Evolutionary conservation across 2,329 filamentous ascomycete genomes (phyloP).

Genomic region (Raffaelea arxii): DNA sequence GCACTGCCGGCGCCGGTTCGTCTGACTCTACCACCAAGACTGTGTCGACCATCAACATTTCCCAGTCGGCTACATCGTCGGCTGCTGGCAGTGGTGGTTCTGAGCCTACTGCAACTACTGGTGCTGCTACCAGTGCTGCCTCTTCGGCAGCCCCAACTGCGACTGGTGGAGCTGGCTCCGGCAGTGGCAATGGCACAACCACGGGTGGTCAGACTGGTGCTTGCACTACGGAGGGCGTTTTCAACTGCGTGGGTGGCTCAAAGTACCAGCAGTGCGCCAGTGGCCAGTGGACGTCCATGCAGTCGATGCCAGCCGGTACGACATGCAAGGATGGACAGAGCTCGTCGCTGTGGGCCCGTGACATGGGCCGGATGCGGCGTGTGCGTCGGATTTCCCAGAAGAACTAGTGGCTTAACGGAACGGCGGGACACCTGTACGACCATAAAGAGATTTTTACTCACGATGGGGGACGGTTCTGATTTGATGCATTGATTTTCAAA

Average conservation of each 20-base stretch:
- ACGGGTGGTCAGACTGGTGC: slow-evolving; percentile 24
- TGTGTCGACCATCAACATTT: slow-evolving; percentile 6
- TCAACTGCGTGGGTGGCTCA: slow-evolving; percentile 36
- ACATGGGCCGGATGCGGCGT: slow-evolving; percentile 2
- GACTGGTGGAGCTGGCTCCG: too few species aligned
- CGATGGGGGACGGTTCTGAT: too few species aligned
- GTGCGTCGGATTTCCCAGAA: slow-evolving; percentile 1
- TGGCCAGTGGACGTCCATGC: slow-evolving; percentile 32
- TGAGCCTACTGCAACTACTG: slow-evolving; percentile 2
- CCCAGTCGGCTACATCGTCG: slow-evolving; percentile 1
- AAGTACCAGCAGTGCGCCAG: slow-evolving; percentile 43
- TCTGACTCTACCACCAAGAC: slow-evolving; percentile 1
- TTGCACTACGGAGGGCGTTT: slow-evolving; percentile 37
- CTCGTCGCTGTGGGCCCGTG: slow-evolving; percentile 14
- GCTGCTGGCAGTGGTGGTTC: slow-evolving; percentile 5
- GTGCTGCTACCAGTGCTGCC: background rate
- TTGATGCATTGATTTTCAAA: too few species aligned
- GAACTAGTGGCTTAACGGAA: background rate
- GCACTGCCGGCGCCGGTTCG: background rate
- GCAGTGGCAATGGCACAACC: slow-evolving; percentile 9
- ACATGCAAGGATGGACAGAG: slow-evolving; percentile 29
- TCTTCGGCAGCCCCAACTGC: slow-evolving; percentile 1
- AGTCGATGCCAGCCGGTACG: slow-evolving; percentile 35
- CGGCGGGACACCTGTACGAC: too few species aligned
- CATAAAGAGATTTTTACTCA: too few species aligned